Conservation (phyloP, 805 yeast species). For the Saccharomycopsis microspora region DNA sequence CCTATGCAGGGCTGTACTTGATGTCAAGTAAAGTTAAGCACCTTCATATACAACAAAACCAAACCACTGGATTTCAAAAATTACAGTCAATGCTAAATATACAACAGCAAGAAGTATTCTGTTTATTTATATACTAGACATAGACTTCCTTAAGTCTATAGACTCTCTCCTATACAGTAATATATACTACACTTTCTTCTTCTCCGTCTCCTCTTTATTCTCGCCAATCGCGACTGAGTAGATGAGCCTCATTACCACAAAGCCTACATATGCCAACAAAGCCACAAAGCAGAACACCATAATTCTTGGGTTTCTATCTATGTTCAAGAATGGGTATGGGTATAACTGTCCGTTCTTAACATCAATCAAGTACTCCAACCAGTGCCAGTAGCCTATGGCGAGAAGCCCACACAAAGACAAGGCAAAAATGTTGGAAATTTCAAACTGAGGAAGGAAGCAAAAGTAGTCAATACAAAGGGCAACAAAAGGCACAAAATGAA, state of each 20-base stretch:
- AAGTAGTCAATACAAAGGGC: constrained; percentile 9
- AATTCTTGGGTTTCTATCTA: constrained; percentile 7
- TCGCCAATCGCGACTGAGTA: neutral
- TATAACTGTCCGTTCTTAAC: constrained; percentile 9
- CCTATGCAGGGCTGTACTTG: too few species aligned
- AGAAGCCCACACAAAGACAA: constrained; percentile 4
- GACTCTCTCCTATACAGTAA: too few species aligned
- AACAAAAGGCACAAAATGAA: constrained; percentile 12
- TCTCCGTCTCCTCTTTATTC: too few species aligned
- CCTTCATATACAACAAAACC: too few species aligned
- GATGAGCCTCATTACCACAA: constrained; percentile 2
- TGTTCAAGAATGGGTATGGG: constrained; percentile 16
- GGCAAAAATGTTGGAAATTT: constrained; percentile 3
- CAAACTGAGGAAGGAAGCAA: constrained; percentile 5
- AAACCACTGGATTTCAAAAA: too few species aligned
- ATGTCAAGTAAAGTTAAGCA: too few species aligned
- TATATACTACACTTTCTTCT: too few species aligned
- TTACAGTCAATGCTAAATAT: too few species aligned
- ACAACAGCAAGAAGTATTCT: too few species aligned
- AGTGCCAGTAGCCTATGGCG: constrained; percentile 12
- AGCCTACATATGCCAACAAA: constrained; percentile 9
- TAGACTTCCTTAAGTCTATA: too few species aligned
- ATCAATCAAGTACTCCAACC: constrained; percentile 14
- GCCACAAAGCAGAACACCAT: constrained; percentile 7
- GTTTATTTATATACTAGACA: too few species aligned